Percentiles rank a stretch among this genome's conserved stretches.
Evolutionary conservation across 2,329 filamentous ascomycete genomes (phyloP).

Genomic region (Penicillium rolfsii): DNA sequence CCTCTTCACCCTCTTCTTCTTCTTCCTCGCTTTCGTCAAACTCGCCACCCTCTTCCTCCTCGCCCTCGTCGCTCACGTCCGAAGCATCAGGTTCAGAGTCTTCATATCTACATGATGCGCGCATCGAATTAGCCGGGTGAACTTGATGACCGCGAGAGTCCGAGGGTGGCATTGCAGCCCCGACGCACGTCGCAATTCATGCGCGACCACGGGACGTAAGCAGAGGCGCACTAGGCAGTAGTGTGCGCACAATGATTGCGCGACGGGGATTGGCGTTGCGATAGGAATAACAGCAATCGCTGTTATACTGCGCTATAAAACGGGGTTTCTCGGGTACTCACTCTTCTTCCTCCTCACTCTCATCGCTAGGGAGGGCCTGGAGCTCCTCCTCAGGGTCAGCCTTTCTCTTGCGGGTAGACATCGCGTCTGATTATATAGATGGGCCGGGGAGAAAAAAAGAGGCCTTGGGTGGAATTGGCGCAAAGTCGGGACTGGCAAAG

Average conservation of each 20-base stretch:
- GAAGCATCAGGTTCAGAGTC: constrained; percentile 37
- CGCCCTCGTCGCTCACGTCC: constrained; percentile 36
- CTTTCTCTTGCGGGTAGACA: constrained; percentile 56
- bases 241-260: constrained; percentile 1
- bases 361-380: constrained; percentile 53
- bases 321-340: constrained; percentile 34
- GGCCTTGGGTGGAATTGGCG: constrained; percentile 14
- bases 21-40: constrained; percentile 34
- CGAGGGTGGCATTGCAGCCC: not conserved
- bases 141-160: not conserved
- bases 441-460: constrained; percentile 25
- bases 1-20: constrained; percentile 28
- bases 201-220: constrained; percentile 12
- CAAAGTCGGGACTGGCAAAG: constrained; percentile 3
- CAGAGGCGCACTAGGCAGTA: not conserved
- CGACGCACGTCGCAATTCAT: constrained; percentile 1
- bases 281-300: not conserved
- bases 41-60: constrained; percentile 32
- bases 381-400: constrained; percentile 54
- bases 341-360: constrained; percentile 57
- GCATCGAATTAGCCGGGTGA: not conserved
- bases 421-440: constrained; percentile 30
- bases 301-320: not conserved
- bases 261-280: constrained; percentile 1
- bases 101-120: constrained; percentile 38